Evolutionary conservation across 2,329 filamentous ascomycete species (phyloP), one percentile per base, ranked within the genome.

Genomic region (Colletotrichum higginsianum): DNA sequence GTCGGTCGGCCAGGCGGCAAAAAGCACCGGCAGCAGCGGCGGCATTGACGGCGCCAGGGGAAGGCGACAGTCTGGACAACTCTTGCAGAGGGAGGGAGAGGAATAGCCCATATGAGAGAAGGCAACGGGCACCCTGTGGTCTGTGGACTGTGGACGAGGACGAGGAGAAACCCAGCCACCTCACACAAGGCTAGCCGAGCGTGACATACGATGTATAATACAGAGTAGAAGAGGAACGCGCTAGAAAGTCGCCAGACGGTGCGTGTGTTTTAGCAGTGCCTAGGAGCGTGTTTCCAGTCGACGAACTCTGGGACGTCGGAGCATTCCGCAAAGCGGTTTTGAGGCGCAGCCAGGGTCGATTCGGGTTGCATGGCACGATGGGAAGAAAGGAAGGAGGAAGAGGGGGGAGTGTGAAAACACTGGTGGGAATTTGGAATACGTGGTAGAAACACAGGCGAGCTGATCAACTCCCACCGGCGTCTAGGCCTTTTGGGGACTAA

Each of bases 201-300:
- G 44, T 15, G 64, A 53, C 58, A 68, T 8, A 35, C 26, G 4
- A 26, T 26, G 26, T 35, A 35, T 8, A 3, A 30, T 30, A 35
- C 30, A 35, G 30, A 35, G 30, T 63, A 52, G 50, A 50, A 68
- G 65, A 68, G 65, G 53, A 71, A 68, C 64, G 52, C 68, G 66
- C 68, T 71, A 71, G 68, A 71, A 71, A 68, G 65, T 53, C 38
- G 40, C 52, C 65, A 58, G 53, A 44, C 49, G 57, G 63, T 61
- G 67, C 50, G 50, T 56, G 21, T 38, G 42, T 5, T 44, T 40
- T 42, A 35, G 30, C 30, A 35, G 60, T 46, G 47, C 47, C 60
- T 42, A 44, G 15, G 49, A 50, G 56, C 13, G 42, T 56, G 61
- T 66, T 47, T 55, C 61, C 40, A 35, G 44, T 60, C 53, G 53